Percentiles rank a stretch among this genome's conserved stretches.
These are phyloP conservation scores for Rhododendron simsii DNA, from an alignment of 148 eudicot genomes.

Conservation along the genomic window DNA sequence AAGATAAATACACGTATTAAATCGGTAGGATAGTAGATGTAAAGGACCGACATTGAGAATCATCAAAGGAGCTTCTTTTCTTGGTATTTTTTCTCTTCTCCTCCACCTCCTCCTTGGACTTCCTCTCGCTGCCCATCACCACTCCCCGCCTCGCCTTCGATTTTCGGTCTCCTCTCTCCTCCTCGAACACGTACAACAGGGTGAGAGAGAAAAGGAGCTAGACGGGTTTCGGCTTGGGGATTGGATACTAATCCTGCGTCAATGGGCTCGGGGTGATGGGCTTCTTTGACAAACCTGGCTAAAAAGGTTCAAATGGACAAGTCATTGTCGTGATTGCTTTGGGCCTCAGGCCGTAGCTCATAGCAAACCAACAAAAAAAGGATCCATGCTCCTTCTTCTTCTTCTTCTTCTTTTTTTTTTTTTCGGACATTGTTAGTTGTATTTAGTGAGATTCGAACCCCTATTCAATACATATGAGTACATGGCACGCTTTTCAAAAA, in stretches of 20 bases:
- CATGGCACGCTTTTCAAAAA: too few species aligned
- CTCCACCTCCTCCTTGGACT: constrained; percentile 6
- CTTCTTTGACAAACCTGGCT: not conserved
- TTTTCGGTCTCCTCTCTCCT: not conserved
- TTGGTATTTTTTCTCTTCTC: constrained; percentile 6
- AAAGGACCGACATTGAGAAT: constrained; percentile 10
- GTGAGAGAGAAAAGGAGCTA: not conserved
- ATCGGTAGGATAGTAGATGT: not conserved
- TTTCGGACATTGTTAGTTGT: too few species aligned
- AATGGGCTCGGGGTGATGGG: not conserved
- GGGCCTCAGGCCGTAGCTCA: not conserved
- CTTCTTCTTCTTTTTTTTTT: too few species aligned
- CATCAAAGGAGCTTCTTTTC: constrained; percentile 8
- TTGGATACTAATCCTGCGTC: not conserved
- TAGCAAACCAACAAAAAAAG: too few species aligned
- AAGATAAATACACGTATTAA: not conserved
- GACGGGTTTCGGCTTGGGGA: not conserved
- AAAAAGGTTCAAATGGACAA: too few species aligned
- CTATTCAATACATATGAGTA: too few species aligned
- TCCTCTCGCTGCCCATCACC: constrained; percentile 18
- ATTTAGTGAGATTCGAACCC: too few species aligned
- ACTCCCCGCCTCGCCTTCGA: not conserved
- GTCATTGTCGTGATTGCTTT: not conserved
- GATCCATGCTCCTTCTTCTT: too few species aligned
- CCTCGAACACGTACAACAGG: not conserved